A percentile compares a stretch with the other conserved stretches of the same genome.
phyloP scores from a whole-genome alignment of 257 asterid genomes.

The Nemophila menziesii region DNA sequence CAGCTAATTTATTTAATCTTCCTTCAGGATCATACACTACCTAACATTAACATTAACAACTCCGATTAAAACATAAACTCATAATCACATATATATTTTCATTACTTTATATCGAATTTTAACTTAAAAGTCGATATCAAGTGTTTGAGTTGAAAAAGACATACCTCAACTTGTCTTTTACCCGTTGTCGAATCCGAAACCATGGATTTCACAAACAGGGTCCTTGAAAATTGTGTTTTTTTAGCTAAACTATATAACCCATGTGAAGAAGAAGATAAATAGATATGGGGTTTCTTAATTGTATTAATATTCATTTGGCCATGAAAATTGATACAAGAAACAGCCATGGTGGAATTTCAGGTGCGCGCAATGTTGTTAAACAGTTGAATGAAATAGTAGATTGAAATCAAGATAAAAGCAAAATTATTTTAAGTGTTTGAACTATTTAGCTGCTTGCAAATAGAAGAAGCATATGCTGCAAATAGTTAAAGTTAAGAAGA shows the following conservation, averaged over 20 bases:
- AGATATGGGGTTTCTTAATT: slow-evolving; percentile 24
- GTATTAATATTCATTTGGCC: slow-evolving; percentile 31
- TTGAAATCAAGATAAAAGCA: background rate
- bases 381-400: background rate
- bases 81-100: slow-evolving; percentile 5
- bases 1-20: slow-evolving; percentile 52
- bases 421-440: background rate
- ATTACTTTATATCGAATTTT: background rate
- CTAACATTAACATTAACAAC: slow-evolving; percentile 23
- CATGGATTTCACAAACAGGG: slow-evolving; percentile 34
- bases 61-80: no score
- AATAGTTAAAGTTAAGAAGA: no score
- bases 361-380: background rate
- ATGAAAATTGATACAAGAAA: slow-evolving; percentile 29
- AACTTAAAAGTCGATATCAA: background rate
- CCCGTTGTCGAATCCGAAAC: slow-evolving; percentile 49
- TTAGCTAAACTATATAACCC: slow-evolving; percentile 21
- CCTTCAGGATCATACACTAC: slow-evolving; percentile 50
- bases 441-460: no score
- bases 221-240: slow-evolving; percentile 20
- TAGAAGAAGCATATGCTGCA: no score
- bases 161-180: slow-evolving; percentile 56
- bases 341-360: slow-evolving; percentile 49
- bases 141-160: background rate
- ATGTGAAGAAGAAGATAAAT: slow-evolving; percentile 25